A percentile compares a stretch with the other conserved stretches of the same genome.
Conservation (phyloP, 2,329 filamentous ascomycete genomes). For the Polychaeton citri region DNA sequence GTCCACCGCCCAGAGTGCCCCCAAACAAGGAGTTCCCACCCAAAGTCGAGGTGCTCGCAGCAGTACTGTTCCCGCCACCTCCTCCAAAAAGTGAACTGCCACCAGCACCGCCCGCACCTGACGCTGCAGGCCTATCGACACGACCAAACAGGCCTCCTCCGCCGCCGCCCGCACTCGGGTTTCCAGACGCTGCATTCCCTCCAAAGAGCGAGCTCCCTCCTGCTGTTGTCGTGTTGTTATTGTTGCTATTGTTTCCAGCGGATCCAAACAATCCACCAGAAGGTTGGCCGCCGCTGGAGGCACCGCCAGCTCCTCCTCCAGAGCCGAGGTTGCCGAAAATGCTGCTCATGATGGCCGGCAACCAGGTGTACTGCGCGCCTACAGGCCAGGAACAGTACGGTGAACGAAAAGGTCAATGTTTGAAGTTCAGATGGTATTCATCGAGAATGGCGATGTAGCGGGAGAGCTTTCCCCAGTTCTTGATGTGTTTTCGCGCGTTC, state of each 20-base stretch:
- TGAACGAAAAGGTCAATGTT: too few relatives aligned
- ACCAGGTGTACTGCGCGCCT: too few relatives aligned
- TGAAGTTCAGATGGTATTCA: too few relatives aligned
- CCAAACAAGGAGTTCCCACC: neutral
- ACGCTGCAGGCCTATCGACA: neutral
- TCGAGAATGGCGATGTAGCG: too few relatives aligned
- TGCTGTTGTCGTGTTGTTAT: neutral
- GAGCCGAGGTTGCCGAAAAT: conserved; percentile 1
- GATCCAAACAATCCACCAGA: conserved; percentile 2
- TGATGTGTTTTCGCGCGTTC: too few relatives aligned
- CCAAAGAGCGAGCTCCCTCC: neutral
- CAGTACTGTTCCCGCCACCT: neutral
- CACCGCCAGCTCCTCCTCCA: neutral
- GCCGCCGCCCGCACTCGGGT: conserved; percentile 1
- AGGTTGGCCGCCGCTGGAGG: neutral
- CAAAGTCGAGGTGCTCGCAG: neutral
- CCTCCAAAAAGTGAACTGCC: neutral
- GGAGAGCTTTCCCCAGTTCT: too few relatives aligned
- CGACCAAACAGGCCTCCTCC: conserved; percentile 3
- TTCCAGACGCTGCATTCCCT: conserved; percentile 3
- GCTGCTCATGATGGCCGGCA: conserved; percentile 1
- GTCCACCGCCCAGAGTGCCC: neutral
- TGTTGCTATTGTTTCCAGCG: neutral
- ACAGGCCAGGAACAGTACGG: too few relatives aligned
- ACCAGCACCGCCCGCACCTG: neutral